Base-by-base conservation (phyloP, 192 early-diverging fungal genomes). In the Pilaira anomala region DNA sequence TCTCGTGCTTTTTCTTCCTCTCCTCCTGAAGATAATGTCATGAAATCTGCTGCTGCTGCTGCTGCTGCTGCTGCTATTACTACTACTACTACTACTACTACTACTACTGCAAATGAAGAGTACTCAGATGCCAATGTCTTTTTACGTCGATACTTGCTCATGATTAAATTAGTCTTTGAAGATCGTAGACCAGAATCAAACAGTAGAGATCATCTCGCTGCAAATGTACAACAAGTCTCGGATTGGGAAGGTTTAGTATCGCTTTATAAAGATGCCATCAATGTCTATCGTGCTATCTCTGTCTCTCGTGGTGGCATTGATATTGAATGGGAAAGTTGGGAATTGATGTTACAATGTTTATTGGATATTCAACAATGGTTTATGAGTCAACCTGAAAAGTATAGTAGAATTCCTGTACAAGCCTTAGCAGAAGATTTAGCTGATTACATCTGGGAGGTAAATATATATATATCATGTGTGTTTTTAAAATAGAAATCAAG, bases 191-290 rank as follows among this genome's bases (percentile, higher is more conserved):
- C 58, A 66, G 50, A 60, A 64, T 25, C 41, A 25, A 21, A 26
- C 1, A 40, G 44, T 36, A 30, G 48, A 65, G 55, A 61, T 42
- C 39, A 16, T 0, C 16, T 51, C 14, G 54, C 60, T 5, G 62
- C 53, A 1, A 2, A 19, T 3, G 33, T 55, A n/a, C 56, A 71
- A 16, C 29, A 48, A 22, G 28, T 68, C 2, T 45, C 25, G 8
- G 85, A 81, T 33, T 58, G 70, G 55, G 82, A 84, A 22, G 73
- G 78, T 0, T 51, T 81, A 25, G 74, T 71, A 8, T 63, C 69
- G 18, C 73, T 87, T 14, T 92, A 88, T 70, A 85, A 82, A 44
- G 88, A 93, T 66, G 80, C 85, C 7, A 57, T 93, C 8, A 73
- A 82, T 33, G 71, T 91, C 3, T 90, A 82, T 65, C 78, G 90